Evolutionary conservation across 2,329 filamentous ascomycete genomes (phyloP).

Genomic region (Trichoderma breve): DNA sequence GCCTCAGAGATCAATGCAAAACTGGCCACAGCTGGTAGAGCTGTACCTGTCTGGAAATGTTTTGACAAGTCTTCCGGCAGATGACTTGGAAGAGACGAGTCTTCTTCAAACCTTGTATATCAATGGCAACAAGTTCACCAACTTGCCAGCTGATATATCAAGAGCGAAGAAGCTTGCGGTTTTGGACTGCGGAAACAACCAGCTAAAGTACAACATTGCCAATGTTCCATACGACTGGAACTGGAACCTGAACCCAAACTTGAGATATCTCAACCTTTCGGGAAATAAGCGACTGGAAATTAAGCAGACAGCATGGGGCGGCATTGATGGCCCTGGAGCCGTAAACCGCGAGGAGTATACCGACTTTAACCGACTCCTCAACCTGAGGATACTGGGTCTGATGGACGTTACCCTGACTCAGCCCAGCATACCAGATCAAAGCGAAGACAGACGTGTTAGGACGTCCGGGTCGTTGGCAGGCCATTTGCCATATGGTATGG

Average conservation of each 20-base stretch:
- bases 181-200: slow-evolving; percentile 92
- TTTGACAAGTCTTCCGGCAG: slow-evolving; percentile 83
- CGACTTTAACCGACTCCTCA: slow-evolving; percentile 81
- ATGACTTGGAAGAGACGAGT: slow-evolving; percentile 88
- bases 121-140: slow-evolving; percentile 97
- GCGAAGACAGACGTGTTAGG: slow-evolving; percentile 88
- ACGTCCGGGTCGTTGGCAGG: slow-evolving; percentile 96
- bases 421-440: slow-evolving; percentile 90
- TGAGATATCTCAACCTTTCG: slow-evolving; percentile 93
- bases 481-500: slow-evolving; percentile 93
- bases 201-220: slow-evolving; percentile 95
- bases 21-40: slow-evolving; percentile 87
- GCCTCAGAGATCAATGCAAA: slow-evolving; percentile 80
- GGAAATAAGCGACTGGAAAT: slow-evolving; percentile 97
- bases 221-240: slow-evolving; percentile 99
- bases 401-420: slow-evolving; percentile 98
- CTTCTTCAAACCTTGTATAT: slow-evolving; percentile 87
- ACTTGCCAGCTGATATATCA: slow-evolving; percentile 89
- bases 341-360: slow-evolving; percentile 68
- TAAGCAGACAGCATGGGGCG: slow-evolving; percentile 52
- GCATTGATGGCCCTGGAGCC: slow-evolving; percentile 49
- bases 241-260: slow-evolving; percentile 96
- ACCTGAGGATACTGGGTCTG: slow-evolving; percentile 82
- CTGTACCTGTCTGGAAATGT: slow-evolving; percentile 95
- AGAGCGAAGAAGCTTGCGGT: slow-evolving; percentile 90